phyloP scores from a whole-genome alignment of 139 green algal species.

The Tetradesmus lagerheimii region DNA sequence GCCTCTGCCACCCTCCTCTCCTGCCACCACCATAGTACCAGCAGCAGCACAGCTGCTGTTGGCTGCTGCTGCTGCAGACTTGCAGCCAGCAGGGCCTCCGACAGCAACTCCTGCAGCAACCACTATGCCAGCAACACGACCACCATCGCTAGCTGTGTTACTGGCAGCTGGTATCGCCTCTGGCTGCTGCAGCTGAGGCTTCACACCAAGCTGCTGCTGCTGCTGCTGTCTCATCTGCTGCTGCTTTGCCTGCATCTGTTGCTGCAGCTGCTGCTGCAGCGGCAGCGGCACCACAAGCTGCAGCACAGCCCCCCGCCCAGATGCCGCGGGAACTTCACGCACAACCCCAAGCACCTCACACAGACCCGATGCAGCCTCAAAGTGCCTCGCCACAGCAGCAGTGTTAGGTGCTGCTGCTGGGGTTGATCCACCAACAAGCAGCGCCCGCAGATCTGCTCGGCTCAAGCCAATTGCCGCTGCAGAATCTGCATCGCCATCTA shows the following conservation, averaged over 20 bases:
- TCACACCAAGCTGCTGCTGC: background rate
- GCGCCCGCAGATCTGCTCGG: background rate
- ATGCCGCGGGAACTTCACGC: background rate
- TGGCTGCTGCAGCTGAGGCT: background rate
- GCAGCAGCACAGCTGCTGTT: too few species aligned
- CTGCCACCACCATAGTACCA: too few species aligned
- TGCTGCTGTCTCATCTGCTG: conserved; percentile 7
- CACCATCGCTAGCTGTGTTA: too few species aligned
- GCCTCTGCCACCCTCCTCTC: too few species aligned
- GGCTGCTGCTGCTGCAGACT: too few species aligned
- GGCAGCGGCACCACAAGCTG: background rate
- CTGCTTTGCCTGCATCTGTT: background rate
- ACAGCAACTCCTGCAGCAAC: too few species aligned
- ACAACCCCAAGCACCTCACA: background rate
- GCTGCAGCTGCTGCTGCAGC: background rate
- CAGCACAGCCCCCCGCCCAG: background rate
- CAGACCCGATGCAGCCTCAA: background rate
- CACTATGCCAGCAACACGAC: too few species aligned
- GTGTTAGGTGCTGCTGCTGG: background rate
- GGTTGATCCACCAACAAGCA: background rate
- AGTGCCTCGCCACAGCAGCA: background rate
- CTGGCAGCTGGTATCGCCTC: background rate
- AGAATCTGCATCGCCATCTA: too few species aligned
- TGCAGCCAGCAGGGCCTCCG: too few species aligned
- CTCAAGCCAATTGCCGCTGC: too few species aligned